phyloP scores from a whole-genome alignment of 805 yeast genomes.

The Kazachstania martiniae region DNA sequence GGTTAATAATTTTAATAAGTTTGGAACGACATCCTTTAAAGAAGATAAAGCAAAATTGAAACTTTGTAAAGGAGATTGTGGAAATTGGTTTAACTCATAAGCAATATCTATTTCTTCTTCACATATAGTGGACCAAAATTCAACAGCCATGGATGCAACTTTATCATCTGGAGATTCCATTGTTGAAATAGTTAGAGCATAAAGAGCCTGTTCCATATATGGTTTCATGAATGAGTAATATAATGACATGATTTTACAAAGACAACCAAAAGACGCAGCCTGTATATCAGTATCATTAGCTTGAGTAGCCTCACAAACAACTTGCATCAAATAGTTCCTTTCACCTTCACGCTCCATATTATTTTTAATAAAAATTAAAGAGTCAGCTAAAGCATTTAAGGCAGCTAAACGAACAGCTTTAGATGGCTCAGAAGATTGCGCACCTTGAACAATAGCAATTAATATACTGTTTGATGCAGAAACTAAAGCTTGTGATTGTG shows the following conservation, averaged over 20 bases:
- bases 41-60: conserved; percentile 84
- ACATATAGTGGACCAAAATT: conserved; percentile 99
- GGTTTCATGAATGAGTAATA: conserved; percentile 86
- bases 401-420: conserved; percentile 78
- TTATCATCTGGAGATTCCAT: conserved; percentile 67
- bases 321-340: conserved; percentile 95
- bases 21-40: conserved; percentile 75
- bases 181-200: conserved; percentile 79
- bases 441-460: conserved; percentile 95
- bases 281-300: conserved; percentile 71
- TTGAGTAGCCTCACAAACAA: conserved; percentile 98
- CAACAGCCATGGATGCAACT: conserved; percentile 97
- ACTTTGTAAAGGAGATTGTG: conserved; percentile 39
- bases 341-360: conserved; percentile 92
- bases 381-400: conserved; percentile 79
- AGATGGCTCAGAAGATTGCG: conserved; percentile 70
- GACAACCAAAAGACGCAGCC: conserved; percentile 91
- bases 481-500: conserved; percentile 55
- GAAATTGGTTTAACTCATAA: conserved; percentile 51
- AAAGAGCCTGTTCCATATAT: conserved; percentile 95
- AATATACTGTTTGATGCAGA: conserved; percentile 85
- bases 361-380: conserved; percentile 76
- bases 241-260: conserved; percentile 81
- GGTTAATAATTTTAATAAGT: conserved; percentile 65
- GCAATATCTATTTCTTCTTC: conserved; percentile 88